Conservation (phyloP, 2,329 filamentous ascomycete species). For the Chaetomium strumarium region DNA sequence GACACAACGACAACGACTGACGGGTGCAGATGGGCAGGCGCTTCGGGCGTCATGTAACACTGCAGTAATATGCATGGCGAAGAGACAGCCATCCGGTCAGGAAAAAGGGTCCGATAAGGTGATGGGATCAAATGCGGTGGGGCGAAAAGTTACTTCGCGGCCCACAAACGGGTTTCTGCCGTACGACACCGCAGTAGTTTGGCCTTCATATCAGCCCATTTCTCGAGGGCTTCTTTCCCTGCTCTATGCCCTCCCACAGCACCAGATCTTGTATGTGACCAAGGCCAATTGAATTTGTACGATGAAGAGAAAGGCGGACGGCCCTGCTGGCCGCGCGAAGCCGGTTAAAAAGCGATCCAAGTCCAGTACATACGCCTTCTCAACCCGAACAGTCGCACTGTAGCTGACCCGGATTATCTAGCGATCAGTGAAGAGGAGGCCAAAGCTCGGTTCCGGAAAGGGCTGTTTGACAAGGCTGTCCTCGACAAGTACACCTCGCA, state of each 20-base stretch:
- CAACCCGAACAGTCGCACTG: too few species aligned
- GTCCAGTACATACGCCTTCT: conserved; percentile 31
- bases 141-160: conserved; percentile 13
- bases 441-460: conserved; percentile 56
- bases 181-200: conserved; percentile 14
- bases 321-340: conserved; percentile 38
- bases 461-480: conserved; percentile 56
- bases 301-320: conserved; percentile 58
- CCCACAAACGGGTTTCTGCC: conserved; percentile 15
- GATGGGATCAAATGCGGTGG: background rate
- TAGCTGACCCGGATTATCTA: conserved; percentile 24
- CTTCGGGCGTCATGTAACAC: conserved; percentile 22
- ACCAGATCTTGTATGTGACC: background rate
- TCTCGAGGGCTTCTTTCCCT: conserved; percentile 2
- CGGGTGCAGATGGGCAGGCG: too few species aligned
- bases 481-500: conserved; percentile 54
- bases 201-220: conserved; percentile 23
- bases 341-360: conserved; percentile 50
- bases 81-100: background rate
- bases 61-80: background rate
- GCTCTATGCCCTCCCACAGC: background rate
- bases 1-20: too few species aligned
- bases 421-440: conserved; percentile 46
- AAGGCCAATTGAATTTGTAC: conserved; percentile 26
- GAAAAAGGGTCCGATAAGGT: conserved; percentile 3